Evolutionary conservation across 768 basidiomycete species (phyloP).

Genomic region (Mycena leptocephala): DNA sequence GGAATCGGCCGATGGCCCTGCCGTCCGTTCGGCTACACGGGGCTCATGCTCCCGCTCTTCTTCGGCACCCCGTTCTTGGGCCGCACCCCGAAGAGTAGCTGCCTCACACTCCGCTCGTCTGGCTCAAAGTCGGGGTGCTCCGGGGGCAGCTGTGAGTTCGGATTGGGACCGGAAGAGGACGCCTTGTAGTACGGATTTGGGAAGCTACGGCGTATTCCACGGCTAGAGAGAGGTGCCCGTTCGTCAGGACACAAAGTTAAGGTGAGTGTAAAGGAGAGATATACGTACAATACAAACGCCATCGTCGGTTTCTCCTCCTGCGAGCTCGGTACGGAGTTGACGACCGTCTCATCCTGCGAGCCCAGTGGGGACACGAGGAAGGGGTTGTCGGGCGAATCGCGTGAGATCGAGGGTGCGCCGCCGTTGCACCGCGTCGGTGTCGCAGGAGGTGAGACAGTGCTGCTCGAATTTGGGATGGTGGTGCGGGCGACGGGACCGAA

Average conservation of each 20-base stretch:
- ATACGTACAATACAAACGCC: slow-evolving; percentile 82
- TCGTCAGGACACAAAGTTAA: slow-evolving; percentile 2
- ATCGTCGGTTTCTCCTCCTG: slow-evolving; percentile 74
- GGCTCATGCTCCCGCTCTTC: slow-evolving; percentile 20
- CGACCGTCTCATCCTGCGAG: slow-evolving; percentile 48
- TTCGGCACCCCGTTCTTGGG: slow-evolving; percentile 16
- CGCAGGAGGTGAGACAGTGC: slow-evolving; percentile 55
- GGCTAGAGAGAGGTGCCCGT: slow-evolving; percentile 70
- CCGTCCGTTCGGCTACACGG: slow-evolving; percentile 21
- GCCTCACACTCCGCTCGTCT: slow-evolving; percentile 67
- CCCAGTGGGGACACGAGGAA: slow-evolving; percentile 67
- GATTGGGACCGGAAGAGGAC: slow-evolving; percentile 57
- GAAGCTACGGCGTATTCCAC: slow-evolving; percentile 75
- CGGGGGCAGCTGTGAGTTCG: slow-evolving; percentile 69
- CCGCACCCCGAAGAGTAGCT: slow-evolving; percentile 63
- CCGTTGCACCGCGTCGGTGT: slow-evolving; percentile 53
- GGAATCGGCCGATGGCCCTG: background rate
- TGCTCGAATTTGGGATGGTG: slow-evolving; percentile 34
- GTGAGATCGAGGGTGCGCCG: slow-evolving; percentile 50
- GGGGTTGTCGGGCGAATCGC: slow-evolving; percentile 82
- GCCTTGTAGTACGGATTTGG: slow-evolving; percentile 77
- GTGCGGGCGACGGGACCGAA: slow-evolving; percentile 15
- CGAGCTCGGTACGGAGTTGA: slow-evolving; percentile 56
- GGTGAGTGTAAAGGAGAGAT: background rate
- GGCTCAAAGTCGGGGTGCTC: slow-evolving; percentile 80